phyloP scores from a whole-genome alignment of 2,329 filamentous ascomycete genomes.

The Aspergillus versicolor region DNA sequence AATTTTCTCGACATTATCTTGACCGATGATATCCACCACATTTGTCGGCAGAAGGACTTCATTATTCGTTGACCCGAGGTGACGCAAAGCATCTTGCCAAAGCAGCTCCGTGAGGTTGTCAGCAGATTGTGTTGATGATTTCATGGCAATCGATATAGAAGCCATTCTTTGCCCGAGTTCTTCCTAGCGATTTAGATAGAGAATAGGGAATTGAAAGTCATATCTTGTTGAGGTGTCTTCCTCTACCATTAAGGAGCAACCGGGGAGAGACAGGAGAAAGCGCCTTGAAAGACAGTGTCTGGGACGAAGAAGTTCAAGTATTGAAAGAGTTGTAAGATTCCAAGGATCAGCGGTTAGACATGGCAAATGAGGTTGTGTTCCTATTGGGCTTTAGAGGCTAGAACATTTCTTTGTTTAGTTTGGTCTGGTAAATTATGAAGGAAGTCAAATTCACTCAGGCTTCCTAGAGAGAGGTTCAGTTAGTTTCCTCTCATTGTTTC shows the following conservation, averaged over 20 bases:
- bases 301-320: conserved; percentile 3
- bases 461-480: neutral
- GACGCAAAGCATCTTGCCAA: conserved; percentile 32
- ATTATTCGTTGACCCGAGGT: conserved; percentile 31
- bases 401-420: conserved; percentile 20
- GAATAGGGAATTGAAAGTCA: neutral
- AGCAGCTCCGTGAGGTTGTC: conserved; percentile 24
- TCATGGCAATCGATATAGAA: conserved; percentile 15
- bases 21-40: conserved; percentile 31
- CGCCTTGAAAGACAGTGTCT: conserved; percentile 8
- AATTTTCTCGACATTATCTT: conserved; percentile 30
- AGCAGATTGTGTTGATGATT: conserved; percentile 11
- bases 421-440: conserved; percentile 6
- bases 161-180: conserved; percentile 9
- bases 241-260: neutral
- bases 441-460: conserved; percentile 5
- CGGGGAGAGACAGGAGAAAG: conserved; percentile 5
- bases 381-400: conserved; percentile 13
- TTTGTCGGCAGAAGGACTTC: conserved; percentile 33
- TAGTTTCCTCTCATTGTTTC: neutral
- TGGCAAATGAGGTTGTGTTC: conserved; percentile 15
- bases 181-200: neutral
- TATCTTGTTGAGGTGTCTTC: neutral
- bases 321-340: conserved; percentile 8
- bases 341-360: conserved; percentile 1